These are phyloP conservation scores for Euphrasia arctica DNA, from an alignment of 305 asterid species.

Conservation along the genomic window DNA sequence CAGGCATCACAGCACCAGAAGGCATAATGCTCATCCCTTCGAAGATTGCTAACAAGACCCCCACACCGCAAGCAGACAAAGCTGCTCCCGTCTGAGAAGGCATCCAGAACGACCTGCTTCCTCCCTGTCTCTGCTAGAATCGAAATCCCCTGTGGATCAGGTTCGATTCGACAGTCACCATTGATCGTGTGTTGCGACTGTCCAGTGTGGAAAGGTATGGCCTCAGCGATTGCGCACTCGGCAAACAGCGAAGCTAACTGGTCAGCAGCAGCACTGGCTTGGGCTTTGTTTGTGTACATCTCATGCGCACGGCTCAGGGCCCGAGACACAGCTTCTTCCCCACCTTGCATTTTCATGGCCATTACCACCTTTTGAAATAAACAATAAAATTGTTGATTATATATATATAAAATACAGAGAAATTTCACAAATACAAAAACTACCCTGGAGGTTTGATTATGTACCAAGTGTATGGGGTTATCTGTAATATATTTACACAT, in stretches of 20 bases:
- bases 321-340: constrained; percentile 61
- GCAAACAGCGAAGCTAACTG: constrained; percentile 84
- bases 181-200: constrained; percentile 3
- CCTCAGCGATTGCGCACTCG: constrained; percentile 89
- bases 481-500: too few species aligned
- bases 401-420: too few species aligned
- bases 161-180: constrained; percentile 34
- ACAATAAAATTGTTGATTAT: not conserved
- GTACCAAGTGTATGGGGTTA: too few species aligned
- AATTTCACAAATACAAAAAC: too few species aligned
- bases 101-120: constrained; percentile 70
- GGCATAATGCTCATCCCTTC: constrained; percentile 75
- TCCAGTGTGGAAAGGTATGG: constrained; percentile 34
- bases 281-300: constrained; percentile 55
- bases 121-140: constrained; percentile 79
- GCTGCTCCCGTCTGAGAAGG: constrained; percentile 85
- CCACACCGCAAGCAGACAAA: constrained; percentile 85
- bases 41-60: constrained; percentile 79
- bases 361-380: constrained; percentile 36
- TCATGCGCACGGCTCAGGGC: constrained; percentile 72
- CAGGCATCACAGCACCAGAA: constrained; percentile 77
- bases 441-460: too few species aligned
- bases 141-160: constrained; percentile 54
- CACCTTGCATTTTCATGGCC: constrained; percentile 79
- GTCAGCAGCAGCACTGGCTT: constrained; percentile 69